phyloP scores from a whole-genome alignment of 177 flowering plant species.

The Vitis hybrid region DNA sequence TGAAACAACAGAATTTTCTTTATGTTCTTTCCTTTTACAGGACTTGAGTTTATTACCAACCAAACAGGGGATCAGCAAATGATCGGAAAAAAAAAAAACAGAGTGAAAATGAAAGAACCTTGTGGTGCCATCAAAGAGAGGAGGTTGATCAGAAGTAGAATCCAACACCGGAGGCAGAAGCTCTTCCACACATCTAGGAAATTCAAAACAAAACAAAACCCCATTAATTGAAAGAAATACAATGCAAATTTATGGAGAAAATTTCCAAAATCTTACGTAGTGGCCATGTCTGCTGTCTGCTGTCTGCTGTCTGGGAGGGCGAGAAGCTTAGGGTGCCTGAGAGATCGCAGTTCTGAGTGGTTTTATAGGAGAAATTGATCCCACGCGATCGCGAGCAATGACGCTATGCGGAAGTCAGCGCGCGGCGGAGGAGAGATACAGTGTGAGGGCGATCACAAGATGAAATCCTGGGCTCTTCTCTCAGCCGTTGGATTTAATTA shows the following conservation, averaged over 20 bases:
- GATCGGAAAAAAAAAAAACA: background rate
- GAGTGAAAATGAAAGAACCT: constrained; percentile 20
- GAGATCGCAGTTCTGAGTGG: too few species aligned
- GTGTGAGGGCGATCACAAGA: too few species aligned
- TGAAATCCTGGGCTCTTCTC: too few species aligned
- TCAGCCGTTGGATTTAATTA: too few species aligned
- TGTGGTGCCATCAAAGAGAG: constrained; percentile 43
- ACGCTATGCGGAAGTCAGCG: background rate
- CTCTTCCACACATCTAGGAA: constrained; percentile 13
- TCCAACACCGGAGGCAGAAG: constrained; percentile 20
- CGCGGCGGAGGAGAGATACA: too few species aligned
- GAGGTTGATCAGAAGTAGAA: constrained; percentile 27
- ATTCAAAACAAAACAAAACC: background rate
- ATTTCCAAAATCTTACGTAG: constrained; percentile 7
- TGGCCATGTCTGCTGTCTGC: constrained; percentile 9
- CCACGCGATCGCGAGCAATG: constrained; percentile 4
- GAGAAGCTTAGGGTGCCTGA: too few species aligned
- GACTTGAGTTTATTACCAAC: background rate
- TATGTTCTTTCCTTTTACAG: too few species aligned
- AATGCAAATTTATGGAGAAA: background rate
- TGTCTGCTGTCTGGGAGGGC: background rate
- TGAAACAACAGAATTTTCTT: background rate
- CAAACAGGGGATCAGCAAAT: too few species aligned
- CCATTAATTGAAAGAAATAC: background rate
- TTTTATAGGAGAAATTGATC: too few species aligned